Percentiles rank a stretch among this genome's conserved stretches.
Conservation (phyloP, 2,329 filamentous ascomycete genomes). For the Beauveria sp. region DNA sequence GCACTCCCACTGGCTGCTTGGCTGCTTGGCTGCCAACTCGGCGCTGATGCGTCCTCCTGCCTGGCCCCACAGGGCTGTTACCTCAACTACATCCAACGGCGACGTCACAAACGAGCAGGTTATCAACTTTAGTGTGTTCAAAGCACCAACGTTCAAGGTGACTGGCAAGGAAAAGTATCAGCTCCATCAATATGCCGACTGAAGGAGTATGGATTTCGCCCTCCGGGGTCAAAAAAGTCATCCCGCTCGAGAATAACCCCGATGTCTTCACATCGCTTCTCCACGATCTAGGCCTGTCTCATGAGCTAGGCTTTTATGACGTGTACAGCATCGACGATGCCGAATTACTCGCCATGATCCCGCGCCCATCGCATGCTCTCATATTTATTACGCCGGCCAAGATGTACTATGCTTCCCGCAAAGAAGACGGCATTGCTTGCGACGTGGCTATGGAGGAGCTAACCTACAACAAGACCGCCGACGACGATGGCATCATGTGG, state of each 20-base stretch:
- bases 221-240: slow-evolving; percentile 27
- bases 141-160: background rate
- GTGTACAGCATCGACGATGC: slow-evolving; percentile 75
- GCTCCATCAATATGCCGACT: slow-evolving; percentile 18
- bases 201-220: slow-evolving; percentile 23
- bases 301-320: slow-evolving; percentile 66
- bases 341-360: slow-evolving; percentile 61
- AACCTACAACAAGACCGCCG: slow-evolving; percentile 26
- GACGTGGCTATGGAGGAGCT: slow-evolving; percentile 17
- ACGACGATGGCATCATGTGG: slow-evolving; percentile 63
- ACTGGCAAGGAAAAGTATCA: background rate
- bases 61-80: background rate
- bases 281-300: slow-evolving; percentile 62
- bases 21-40: background rate
- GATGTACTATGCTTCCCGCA: slow-evolving; percentile 38
- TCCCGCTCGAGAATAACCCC: slow-evolving; percentile 55
- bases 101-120: background rate
- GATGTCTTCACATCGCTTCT: slow-evolving; percentile 69
- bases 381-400: slow-evolving; percentile 67
- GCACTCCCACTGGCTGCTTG: background rate
- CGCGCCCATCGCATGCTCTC: slow-evolving; percentile 67
- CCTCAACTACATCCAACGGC: background rate
- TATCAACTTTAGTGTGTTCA: background rate
- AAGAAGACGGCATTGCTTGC: slow-evolving; percentile 19
- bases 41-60: slow-evolving; percentile 3